Percentiles rank a stretch among this genome's conserved stretches.
phyloP scores from a whole-genome alignment of 2,329 filamentous ascomycete genomes.

The Parastagonospora nodorum region DNA sequence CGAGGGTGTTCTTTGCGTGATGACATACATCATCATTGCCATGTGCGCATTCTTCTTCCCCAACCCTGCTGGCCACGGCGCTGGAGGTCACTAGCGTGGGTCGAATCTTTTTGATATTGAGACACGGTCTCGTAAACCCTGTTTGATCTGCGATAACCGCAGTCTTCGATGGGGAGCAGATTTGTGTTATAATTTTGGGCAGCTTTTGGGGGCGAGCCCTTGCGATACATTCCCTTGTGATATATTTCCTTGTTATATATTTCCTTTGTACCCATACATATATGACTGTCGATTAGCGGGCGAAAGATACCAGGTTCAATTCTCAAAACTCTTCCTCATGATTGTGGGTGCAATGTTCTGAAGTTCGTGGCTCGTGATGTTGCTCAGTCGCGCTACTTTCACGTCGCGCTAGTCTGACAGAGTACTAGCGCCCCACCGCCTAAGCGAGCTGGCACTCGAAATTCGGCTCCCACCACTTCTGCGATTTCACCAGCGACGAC shows the following conservation, averaged over 20 bases:
- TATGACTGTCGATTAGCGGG: constrained; percentile 19
- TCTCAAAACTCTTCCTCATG: too few species aligned
- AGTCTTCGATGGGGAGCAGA: too few species aligned
- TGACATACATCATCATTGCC: constrained; percentile 68
- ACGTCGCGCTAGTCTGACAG: not conserved
- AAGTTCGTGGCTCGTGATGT: not conserved
- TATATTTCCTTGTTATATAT: not conserved
- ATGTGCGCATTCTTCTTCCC: constrained; percentile 67
- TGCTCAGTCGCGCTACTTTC: not conserved
- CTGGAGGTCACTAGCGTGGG: constrained; percentile 2
- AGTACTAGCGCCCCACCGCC: constrained; percentile 12
- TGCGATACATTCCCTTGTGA: not conserved
- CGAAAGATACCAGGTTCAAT: constrained; percentile 10
- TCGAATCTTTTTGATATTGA: not conserved
- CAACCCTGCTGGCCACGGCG: constrained; percentile 47
- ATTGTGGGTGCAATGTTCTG: not conserved
- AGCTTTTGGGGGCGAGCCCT: not conserved
- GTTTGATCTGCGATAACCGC: too few species aligned
- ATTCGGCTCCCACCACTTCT: constrained; percentile 6
- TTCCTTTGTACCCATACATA: not conserved
- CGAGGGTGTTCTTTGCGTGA: constrained; percentile 80
- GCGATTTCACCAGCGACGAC: constrained; percentile 28
- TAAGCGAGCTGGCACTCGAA: constrained; percentile 16
- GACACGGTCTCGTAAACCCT: too few species aligned
- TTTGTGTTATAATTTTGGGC: not conserved